phyloP scores from a whole-genome alignment of 2,329 filamentous ascomycete species.

The Thielaviopsis euricoi region DNA sequence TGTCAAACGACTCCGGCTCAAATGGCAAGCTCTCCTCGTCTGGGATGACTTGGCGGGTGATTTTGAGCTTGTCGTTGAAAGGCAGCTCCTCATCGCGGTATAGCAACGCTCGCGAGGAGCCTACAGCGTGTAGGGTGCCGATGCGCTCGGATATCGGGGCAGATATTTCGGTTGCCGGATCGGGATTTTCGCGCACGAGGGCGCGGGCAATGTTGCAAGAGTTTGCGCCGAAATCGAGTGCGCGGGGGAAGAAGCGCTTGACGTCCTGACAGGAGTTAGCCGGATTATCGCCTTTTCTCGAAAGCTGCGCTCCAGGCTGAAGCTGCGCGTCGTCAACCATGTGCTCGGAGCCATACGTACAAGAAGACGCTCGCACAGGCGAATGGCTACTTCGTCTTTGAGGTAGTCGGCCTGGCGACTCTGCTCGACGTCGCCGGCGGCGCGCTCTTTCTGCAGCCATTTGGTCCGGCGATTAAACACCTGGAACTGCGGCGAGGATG shows the following conservation, averaged over 20 bases:
- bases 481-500: slow-evolving; percentile 38
- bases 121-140: slow-evolving; percentile 58
- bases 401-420: slow-evolving; percentile 81
- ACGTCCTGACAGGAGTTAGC: slow-evolving; percentile 49
- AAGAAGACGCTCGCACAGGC: slow-evolving; percentile 72
- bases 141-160: slow-evolving; percentile 57
- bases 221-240: slow-evolving; percentile 87
- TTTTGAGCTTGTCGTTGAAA: slow-evolving; percentile 58
- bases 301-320: too few species aligned
- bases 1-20: slow-evolving; percentile 62
- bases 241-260: slow-evolving; percentile 68
- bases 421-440: slow-evolving; percentile 49
- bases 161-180: slow-evolving; percentile 38
- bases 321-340: too few species aligned
- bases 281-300: neutral
- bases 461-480: slow-evolving; percentile 85
- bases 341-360: slow-evolving; percentile 25
- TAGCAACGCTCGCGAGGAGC: slow-evolving; percentile 62
- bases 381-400: slow-evolving; percentile 74
- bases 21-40: slow-evolving; percentile 69
- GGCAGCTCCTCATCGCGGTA: slow-evolving; percentile 60
- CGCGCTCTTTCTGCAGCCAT: slow-evolving; percentile 80
- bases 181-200: slow-evolving; percentile 53
- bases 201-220: slow-evolving; percentile 85
- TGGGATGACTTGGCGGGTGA: slow-evolving; percentile 59